A percentile compares a stretch with the other conserved stretches of the same genome.
Conservation (phyloP, 2,329 filamentous ascomycete species). For the Colletotrichum simmondsii region DNA sequence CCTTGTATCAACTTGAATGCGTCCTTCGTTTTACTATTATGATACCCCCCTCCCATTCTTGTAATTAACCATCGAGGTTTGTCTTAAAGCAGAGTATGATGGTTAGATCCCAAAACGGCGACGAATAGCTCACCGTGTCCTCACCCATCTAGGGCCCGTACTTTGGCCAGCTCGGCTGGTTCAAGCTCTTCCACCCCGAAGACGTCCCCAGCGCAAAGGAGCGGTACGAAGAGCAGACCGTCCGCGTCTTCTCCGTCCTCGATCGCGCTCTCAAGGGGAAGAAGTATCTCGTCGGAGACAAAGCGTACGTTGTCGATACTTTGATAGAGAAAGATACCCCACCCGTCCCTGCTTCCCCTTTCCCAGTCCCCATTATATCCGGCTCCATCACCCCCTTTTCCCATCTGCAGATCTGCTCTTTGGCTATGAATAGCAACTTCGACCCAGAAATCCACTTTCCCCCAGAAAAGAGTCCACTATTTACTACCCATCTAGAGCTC, state of each 20-base stretch:
- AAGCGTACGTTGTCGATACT: conserved; percentile 39
- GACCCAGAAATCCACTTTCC: background rate
- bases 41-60: no score
- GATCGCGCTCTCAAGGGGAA: conserved; percentile 45
- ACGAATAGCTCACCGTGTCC: background rate
- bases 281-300: conserved; percentile 48
- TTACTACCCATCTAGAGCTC: background rate
- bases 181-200: conserved; percentile 42
- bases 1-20: background rate
- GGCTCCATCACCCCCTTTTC: background rate
- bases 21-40: background rate
- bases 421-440: background rate
- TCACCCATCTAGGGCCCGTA: conserved; percentile 51
- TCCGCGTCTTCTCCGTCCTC: conserved; percentile 45
- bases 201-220: conserved; percentile 42
- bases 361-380: background rate
- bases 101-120: background rate
- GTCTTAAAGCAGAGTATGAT: background rate
- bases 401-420: background rate
- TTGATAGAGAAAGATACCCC: no score
- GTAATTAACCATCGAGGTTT: no score
- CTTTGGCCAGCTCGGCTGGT: conserved; percentile 53
- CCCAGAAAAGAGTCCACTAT: background rate
- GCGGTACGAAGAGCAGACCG: conserved; percentile 43
- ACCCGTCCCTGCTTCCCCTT: no score